Evolutionary conservation across 1,284 basidiomycete genomes (phyloP).

Genomic region (Retiboletus flavoniger): DNA sequence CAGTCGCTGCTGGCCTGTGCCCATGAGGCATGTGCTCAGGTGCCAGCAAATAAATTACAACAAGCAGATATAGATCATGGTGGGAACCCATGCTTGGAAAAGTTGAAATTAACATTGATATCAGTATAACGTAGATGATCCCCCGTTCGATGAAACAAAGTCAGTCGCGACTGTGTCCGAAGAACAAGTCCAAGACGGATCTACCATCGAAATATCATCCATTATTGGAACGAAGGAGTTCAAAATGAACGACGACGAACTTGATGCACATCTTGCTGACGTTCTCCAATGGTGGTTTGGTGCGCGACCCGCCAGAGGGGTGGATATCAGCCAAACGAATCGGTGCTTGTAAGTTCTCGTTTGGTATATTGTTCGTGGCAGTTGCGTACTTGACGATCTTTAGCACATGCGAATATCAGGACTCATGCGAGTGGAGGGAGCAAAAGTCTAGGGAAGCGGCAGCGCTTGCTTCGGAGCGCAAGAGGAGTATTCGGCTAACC

Average conservation of each 20-base stretch:
- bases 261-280: slow-evolving; percentile 58
- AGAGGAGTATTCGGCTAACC: background rate
- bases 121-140: slow-evolving; percentile 6
- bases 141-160: background rate
- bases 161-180: background rate
- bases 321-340: slow-evolving; percentile 55
- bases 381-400: slow-evolving; percentile 5
- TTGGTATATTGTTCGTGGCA: slow-evolving; percentile 3
- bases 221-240: slow-evolving; percentile 73
- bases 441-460: slow-evolving; percentile 52
- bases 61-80: slow-evolving; percentile 3
- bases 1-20: slow-evolving; percentile 21
- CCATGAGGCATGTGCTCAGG: background rate
- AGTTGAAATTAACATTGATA: slow-evolving; percentile 1
- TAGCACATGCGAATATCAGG: slow-evolving; percentile 77
- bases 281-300: slow-evolving; percentile 79
- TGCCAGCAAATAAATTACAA: background rate
- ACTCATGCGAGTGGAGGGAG: slow-evolving; percentile 83
- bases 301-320: slow-evolving; percentile 62
- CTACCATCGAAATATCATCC: slow-evolving; percentile 28
- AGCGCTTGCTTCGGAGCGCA: background rate
- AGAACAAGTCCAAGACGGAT: slow-evolving; percentile 6
- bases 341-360: slow-evolving; percentile 64
- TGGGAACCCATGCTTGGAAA: slow-evolving; percentile 2
- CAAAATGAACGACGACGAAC: slow-evolving; percentile 49